Evolutionary conservation across 2,329 filamentous ascomycete genomes (phyloP).

Genomic region (Rachicladosporium sp.): DNA sequence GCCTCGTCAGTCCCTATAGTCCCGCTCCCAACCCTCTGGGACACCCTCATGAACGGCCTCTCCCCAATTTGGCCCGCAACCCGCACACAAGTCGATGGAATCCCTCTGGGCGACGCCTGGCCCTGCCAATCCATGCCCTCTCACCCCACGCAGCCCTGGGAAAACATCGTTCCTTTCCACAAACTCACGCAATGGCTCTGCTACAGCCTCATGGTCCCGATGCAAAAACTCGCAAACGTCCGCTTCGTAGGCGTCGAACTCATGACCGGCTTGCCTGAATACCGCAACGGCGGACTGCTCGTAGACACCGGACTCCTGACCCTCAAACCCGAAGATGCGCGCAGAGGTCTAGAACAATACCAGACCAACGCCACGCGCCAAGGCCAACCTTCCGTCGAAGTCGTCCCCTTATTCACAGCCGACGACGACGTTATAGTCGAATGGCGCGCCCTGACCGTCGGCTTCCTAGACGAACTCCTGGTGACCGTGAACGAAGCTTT

Average conservation of each 20-base stretch:
- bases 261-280: slow-evolving; percentile 79
- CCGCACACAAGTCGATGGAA: slow-evolving; percentile 74
- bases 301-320: slow-evolving; percentile 73
- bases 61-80: slow-evolving; percentile 79
- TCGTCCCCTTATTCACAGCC: slow-evolving; percentile 59
- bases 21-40: slow-evolving; percentile 78
- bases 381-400: slow-evolving; percentile 58
- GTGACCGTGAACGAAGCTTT: slow-evolving; percentile 57
- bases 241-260: slow-evolving; percentile 74
- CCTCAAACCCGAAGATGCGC: slow-evolving; percentile 56
- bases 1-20: slow-evolving; percentile 81
- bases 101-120: slow-evolving; percentile 89
- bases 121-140: slow-evolving; percentile 74
- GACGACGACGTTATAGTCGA: slow-evolving; percentile 71
- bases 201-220: slow-evolving; percentile 86
- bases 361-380: slow-evolving; percentile 58
- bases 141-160: slow-evolving; percentile 57
- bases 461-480: slow-evolving; percentile 59
- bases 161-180: slow-evolving; percentile 80
- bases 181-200: slow-evolving; percentile 92
- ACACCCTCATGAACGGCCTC: slow-evolving; percentile 76
- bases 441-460: slow-evolving; percentile 65
- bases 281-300: slow-evolving; percentile 80
- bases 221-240: slow-evolving; percentile 67
- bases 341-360: slow-evolving; percentile 60